These are phyloP conservation scores for Schrenkiella parvula DNA, from an alignment of 345 rosid genomes.

Conservation along the genomic window DNA sequence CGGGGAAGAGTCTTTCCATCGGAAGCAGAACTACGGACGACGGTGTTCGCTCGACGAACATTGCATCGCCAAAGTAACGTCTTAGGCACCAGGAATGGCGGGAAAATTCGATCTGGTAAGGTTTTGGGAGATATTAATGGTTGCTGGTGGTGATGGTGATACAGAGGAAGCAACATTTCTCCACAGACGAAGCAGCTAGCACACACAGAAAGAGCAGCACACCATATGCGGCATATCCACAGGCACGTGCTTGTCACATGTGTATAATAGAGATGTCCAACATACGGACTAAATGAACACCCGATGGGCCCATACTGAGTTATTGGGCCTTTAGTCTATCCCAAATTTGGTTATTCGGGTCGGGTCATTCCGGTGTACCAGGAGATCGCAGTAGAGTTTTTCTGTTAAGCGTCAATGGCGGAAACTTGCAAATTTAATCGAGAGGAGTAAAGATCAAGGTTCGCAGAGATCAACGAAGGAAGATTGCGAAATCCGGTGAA, in stretches of 20 bases:
- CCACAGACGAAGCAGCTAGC: not conserved
- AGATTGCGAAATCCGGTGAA: not conserved
- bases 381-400: not conserved
- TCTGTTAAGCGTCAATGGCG: constrained; percentile 12
- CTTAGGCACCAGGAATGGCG: constrained; percentile 22
- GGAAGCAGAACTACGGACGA: constrained; percentile 34
- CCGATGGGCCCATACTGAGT: not conserved
- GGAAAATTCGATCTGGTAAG: constrained; percentile 25
- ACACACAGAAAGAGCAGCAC: not conserved
- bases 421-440: not conserved
- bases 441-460: not conserved
- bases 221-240: not conserved
- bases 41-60: constrained; percentile 25
- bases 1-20: constrained; percentile 44
- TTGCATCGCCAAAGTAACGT: constrained; percentile 20
- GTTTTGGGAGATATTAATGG: constrained; percentile 29
- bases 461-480: not conserved
- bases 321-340: not conserved
- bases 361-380: constrained; percentile 1
- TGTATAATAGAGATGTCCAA: no score
- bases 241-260: constrained; percentile 8
- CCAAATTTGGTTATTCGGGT: not conserved
- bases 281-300: not conserved
- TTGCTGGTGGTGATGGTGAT: constrained; percentile 28
- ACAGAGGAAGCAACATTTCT: constrained; percentile 47